These are phyloP conservation scores for Colletotrichum falcatum DNA, from an alignment of 2,329 filamentous ascomycete genomes.

Conservation along the genomic window DNA sequence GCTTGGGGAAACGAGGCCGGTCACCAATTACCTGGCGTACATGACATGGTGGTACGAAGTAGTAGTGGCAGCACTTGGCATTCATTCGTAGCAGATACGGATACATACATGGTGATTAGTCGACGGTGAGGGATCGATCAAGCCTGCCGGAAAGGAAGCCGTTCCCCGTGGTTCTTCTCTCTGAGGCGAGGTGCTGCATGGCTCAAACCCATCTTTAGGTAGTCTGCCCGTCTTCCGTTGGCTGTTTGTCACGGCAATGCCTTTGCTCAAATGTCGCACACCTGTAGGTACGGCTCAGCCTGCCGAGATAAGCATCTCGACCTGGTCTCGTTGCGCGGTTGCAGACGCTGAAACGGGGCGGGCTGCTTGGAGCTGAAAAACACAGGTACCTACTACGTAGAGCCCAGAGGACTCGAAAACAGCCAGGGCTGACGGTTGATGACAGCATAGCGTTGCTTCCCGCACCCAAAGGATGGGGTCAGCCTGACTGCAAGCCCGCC, in stretches of 20 bases:
- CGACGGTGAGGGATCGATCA: background rate
- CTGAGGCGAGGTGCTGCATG: background rate
- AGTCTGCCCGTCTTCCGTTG: slow-evolving; percentile 30
- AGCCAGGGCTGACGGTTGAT: slow-evolving; percentile 34
- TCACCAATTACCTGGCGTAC: background rate
- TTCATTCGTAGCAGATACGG: background rate
- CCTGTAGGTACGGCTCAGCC: slow-evolving; percentile 15
- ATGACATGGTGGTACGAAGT: background rate
- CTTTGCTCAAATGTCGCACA: background rate
- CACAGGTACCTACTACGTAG: too few species aligned
- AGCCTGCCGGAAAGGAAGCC: background rate
- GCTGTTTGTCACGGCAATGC: slow-evolving; percentile 19
- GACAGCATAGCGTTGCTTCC: slow-evolving; percentile 38
- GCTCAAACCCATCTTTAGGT: too few species aligned
- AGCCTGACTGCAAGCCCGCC: slow-evolving; percentile 23
- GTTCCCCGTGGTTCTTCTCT: background rate
- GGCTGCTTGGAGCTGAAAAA: background rate
- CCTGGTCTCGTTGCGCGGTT: background rate
- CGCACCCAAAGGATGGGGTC: slow-evolving; percentile 32
- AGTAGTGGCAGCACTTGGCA: background rate
- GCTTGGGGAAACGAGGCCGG: slow-evolving; percentile 36
- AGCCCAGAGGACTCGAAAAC: slow-evolving; percentile 6
- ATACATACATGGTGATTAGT: background rate
- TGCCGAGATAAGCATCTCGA: slow-evolving; percentile 14
- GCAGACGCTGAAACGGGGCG: background rate